These are phyloP conservation scores for Galerina sulciceps DNA, from an alignment of 768 basidiomycete species.

Conservation along the genomic window DNA sequence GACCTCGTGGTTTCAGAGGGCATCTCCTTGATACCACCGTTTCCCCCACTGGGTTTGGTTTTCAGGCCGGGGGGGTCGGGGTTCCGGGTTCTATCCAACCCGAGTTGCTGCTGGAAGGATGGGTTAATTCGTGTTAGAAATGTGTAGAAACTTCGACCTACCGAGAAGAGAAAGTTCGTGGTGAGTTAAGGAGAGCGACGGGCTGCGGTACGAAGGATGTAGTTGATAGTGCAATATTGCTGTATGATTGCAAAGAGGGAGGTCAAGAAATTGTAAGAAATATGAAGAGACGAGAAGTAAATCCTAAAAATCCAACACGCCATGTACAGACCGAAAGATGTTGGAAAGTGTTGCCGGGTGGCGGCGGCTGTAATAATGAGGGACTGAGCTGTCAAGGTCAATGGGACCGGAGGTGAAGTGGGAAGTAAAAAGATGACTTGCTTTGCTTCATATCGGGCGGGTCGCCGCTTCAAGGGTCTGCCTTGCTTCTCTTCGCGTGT, in stretches of 20 bases:
- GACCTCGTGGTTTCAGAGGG: constrained; percentile 33
- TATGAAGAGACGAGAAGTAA: too few species aligned
- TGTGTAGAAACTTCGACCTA: constrained; percentile 31
- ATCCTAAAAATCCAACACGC: too few species aligned
- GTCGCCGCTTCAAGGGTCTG: too few species aligned
- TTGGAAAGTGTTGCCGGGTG: too few species aligned
- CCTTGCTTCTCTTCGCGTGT: too few species aligned
- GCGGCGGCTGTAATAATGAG: too few species aligned
- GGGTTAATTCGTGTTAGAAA: not conserved
- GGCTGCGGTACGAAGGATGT: constrained; percentile 89
- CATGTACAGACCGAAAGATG: too few species aligned
- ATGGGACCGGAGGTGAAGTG: too few species aligned
- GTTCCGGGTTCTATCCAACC: constrained; percentile 6
- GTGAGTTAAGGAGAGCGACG: constrained; percentile 88
- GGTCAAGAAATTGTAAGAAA: not conserved
- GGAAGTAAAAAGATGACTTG: too few species aligned
- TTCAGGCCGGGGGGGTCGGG: constrained; percentile 3
- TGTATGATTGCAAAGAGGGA: constrained; percentile 27
- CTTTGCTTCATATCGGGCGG: too few species aligned
- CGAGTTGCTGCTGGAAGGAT: constrained; percentile 30
- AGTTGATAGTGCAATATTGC: constrained; percentile 98
- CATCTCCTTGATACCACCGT: constrained; percentile 21
- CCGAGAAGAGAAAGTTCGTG: constrained; percentile 92
- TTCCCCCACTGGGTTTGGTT: not conserved
- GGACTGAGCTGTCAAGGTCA: too few species aligned